These are phyloP conservation scores for Apiotrichum montevideense DNA, from an alignment of 1,284 basidiomycete genomes.

Conservation along the genomic window DNA sequence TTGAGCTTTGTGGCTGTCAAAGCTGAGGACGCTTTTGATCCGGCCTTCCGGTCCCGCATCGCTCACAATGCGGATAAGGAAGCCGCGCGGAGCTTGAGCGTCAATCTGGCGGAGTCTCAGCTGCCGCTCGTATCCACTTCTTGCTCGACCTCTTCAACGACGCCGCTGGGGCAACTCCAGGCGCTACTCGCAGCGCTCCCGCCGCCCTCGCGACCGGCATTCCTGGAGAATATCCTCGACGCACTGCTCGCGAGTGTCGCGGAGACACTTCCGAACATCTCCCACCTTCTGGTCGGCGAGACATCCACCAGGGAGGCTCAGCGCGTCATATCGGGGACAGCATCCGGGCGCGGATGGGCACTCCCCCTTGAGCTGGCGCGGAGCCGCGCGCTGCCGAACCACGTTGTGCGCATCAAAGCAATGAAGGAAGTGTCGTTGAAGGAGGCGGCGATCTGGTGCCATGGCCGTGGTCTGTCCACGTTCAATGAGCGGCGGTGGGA, in stretches of 20 bases:
- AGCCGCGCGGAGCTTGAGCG: neutral
- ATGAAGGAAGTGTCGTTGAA: conserved; percentile 71
- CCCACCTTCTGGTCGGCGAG: conserved; percentile 73
- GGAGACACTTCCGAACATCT: conserved; percentile 53
- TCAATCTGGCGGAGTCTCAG: conserved; percentile 25
- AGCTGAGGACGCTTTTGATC: conserved; percentile 42
- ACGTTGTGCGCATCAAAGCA: conserved; percentile 61
- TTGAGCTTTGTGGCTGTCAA: conserved; percentile 28
- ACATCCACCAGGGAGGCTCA: conserved; percentile 74
- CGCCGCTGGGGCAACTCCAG: conserved; percentile 54
- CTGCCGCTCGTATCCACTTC: conserved; percentile 35
- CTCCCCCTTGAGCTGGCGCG: conserved; percentile 66
- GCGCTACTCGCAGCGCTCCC: conserved; percentile 65
- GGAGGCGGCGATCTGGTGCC: conserved; percentile 54
- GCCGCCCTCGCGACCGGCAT: conserved; percentile 65
- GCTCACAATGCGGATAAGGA: neutral
- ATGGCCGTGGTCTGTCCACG: conserved; percentile 45
- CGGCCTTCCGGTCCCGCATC: conserved; percentile 11
- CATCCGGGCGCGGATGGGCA: conserved; percentile 71
- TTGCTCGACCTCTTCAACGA: conserved; percentile 25
- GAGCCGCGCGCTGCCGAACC: conserved; percentile 1
- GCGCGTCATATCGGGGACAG: conserved; percentile 65
- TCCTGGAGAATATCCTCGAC: conserved; percentile 58
- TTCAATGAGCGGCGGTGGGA: conserved; percentile 67
- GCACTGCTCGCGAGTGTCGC: conserved; percentile 68